Percentiles rank a stretch among this genome's conserved stretches.
Conservation (phyloP, 495 filamentous ascomycete species). For the Lentithecium fluviatile region DNA sequence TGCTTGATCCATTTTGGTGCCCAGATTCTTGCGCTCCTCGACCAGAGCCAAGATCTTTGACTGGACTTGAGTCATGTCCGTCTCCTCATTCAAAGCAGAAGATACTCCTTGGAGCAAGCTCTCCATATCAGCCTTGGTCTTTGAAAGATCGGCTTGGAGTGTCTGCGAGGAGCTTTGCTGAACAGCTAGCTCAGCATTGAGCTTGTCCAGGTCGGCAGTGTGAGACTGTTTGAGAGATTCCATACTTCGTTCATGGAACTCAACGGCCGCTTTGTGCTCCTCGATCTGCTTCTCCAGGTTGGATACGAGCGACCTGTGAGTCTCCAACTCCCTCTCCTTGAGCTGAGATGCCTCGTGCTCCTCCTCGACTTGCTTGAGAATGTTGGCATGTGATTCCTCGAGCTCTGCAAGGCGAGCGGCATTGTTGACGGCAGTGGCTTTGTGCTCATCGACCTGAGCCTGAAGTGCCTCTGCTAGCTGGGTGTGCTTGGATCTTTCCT, state of each 20-base stretch:
- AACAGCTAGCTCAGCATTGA: conserved; percentile 45
- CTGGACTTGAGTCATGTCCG: conserved; percentile 49
- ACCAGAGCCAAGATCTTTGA: conserved; percentile 50
- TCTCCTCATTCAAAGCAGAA: conserved; percentile 49
- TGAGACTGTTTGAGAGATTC: conserved; percentile 56
- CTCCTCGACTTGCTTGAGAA: conserved; percentile 51
- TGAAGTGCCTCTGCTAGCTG: conserved; percentile 66
- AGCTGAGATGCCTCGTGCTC: conserved; percentile 47
- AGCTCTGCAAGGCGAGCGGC: conserved; percentile 47
- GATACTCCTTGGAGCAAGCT: conserved; percentile 57
- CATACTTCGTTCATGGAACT: conserved; percentile 55
- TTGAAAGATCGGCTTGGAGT: conserved; percentile 67
- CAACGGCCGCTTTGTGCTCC: conserved; percentile 55
- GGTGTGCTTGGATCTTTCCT: conserved; percentile 59
- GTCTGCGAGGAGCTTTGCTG: conserved; percentile 60
- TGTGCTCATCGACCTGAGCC: conserved; percentile 75
- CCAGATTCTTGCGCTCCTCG: conserved; percentile 40
- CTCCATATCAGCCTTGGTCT: conserved; percentile 67
- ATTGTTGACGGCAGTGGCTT: conserved; percentile 51
- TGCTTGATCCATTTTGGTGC: conserved; percentile 45
- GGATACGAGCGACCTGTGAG: conserved; percentile 46
- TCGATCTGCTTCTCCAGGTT: conserved; percentile 49
- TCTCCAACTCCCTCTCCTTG: conserved; percentile 45
- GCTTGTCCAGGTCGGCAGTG: conserved; percentile 51
- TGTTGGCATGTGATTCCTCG: conserved; percentile 47